Evolutionary conservation across 2,329 filamentous ascomycete species (phyloP).

Genomic region (Scopulariopsis brevicaulis): DNA sequence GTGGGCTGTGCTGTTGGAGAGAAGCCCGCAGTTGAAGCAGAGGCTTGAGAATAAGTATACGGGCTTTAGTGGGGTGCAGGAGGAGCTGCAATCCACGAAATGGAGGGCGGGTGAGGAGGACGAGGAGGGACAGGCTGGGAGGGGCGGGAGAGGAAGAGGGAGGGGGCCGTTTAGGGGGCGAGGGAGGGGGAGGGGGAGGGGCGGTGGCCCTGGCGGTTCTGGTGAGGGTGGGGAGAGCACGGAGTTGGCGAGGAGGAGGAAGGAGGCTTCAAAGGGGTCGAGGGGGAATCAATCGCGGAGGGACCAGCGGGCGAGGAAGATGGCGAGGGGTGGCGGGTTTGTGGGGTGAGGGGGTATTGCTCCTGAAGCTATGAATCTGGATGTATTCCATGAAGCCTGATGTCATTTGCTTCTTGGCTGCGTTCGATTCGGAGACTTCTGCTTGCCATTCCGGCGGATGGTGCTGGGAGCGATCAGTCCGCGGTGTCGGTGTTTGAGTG

Average conservation of each 20-base stretch:
- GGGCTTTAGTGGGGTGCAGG: conserved; percentile 55
- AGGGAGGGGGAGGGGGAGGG: conserved; percentile 29
- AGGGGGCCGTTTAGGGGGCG: conserved; percentile 27
- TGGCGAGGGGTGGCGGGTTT: conserved; percentile 37
- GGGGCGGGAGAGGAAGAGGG: conserved; percentile 30
- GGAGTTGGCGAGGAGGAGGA: conserved; percentile 57
- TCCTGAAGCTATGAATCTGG: background rate
- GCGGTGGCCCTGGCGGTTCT: conserved; percentile 38
- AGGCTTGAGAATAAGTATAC: conserved; percentile 61
- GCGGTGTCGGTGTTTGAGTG: too few relatives aligned
- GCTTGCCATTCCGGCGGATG: too few relatives aligned
- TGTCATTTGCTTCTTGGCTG: background rate
- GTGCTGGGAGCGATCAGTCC: too few relatives aligned
- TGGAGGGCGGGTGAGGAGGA: conserved; percentile 36
- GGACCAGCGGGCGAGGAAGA: conserved; percentile 56
- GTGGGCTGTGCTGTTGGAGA: conserved; percentile 76
- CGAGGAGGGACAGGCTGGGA: conserved; percentile 18
- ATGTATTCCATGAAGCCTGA: background rate
- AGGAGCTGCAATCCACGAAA: conserved; percentile 50
- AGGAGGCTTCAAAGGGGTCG: conserved; percentile 73
- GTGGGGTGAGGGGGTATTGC: conserved; percentile 12
- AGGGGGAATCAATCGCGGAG: conserved; percentile 80
- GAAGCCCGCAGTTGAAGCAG: conserved; percentile 58
- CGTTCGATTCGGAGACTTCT: background rate
- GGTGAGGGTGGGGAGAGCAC: conserved; percentile 54